A percentile compares a stretch with the other conserved stretches of the same genome.
Evolutionary conservation across 352 stramenopile species (phyloP).

Genomic region (Lagenidium sp.): DNA sequence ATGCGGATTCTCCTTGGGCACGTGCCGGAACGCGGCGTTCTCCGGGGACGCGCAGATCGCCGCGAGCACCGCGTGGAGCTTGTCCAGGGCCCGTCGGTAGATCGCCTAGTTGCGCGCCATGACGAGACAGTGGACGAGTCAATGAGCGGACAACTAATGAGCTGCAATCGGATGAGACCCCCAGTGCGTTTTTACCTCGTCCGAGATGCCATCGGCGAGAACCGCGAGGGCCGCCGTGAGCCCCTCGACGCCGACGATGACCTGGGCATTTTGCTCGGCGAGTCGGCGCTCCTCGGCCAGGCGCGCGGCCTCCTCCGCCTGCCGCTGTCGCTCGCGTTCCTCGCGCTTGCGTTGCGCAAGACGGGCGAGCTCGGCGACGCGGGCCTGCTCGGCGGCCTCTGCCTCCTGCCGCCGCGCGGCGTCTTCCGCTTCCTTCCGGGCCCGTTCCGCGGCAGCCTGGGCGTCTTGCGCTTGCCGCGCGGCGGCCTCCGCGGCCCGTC

Average conservation of each 20-base stretch:
- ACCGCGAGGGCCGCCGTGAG: conserved; percentile 29
- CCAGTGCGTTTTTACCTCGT: conserved; percentile 12
- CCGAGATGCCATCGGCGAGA: conserved; percentile 29
- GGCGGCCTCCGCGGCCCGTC: too few species aligned
- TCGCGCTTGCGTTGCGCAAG: conserved; percentile 44
- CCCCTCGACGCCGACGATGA: conserved; percentile 26
- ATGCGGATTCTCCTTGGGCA: conserved; percentile 59
- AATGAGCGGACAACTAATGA: too few species aligned
- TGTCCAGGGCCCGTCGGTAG: conserved; percentile 29
- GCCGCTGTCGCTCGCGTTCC: conserved; percentile 22
- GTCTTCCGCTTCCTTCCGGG: conserved; percentile 4
- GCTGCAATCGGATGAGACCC: too few species aligned
- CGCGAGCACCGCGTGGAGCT: conserved; percentile 38
- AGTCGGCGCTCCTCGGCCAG: conserved; percentile 19
- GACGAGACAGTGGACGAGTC: too few species aligned
- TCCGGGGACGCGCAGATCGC: conserved; percentile 70
- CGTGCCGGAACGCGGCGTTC: conserved; percentile 57
- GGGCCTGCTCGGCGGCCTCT: conserved; percentile 15
- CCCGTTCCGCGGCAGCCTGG: conserved; percentile 5
- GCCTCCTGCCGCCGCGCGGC: conserved; percentile 13
- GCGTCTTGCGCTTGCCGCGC: conserved; percentile 3
- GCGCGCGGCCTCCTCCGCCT: conserved; percentile 6
- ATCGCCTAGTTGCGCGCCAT: background rate
- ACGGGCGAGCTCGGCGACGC: conserved; percentile 32
- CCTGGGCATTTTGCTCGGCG: conserved; percentile 20